phyloP scores from a whole-genome alignment of 2,329 filamentous ascomycete species.

The Sporothrix dimorphospora region DNA sequence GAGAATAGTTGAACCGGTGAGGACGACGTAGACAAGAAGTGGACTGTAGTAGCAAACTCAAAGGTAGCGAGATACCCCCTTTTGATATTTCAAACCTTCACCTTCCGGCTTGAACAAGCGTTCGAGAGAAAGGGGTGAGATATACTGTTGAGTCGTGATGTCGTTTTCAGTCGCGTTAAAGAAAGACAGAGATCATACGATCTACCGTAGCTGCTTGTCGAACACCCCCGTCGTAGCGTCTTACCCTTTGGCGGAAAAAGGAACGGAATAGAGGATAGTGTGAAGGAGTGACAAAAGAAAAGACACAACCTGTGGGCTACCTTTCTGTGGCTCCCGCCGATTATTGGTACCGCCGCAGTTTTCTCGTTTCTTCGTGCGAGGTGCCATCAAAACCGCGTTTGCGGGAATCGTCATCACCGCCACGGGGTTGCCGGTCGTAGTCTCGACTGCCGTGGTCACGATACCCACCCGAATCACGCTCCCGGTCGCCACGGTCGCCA shows the following conservation, averaged over 20 bases:
- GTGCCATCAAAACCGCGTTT: slow-evolving; percentile 77
- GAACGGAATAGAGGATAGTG: neutral
- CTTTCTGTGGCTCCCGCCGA: slow-evolving; percentile 33
- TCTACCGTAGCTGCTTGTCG: neutral
- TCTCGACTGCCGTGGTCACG: slow-evolving; percentile 43
- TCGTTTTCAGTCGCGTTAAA: neutral
- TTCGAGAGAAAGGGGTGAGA: neutral
- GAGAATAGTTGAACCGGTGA: too few species aligned
- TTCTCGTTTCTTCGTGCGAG: slow-evolving; percentile 76
- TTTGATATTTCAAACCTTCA: slow-evolving; percentile 8
- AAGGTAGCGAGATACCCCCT: neutral
- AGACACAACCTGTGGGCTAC: slow-evolving; percentile 21
- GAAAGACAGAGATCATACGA: neutral
- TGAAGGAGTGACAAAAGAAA: slow-evolving; percentile 15
- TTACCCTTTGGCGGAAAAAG: slow-evolving; percentile 19
- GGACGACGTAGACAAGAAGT: neutral
- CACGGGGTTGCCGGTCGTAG: slow-evolving; percentile 55
- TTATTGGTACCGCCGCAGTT: slow-evolving; percentile 65
- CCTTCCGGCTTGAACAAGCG: neutral
- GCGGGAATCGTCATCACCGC: slow-evolving; percentile 59
- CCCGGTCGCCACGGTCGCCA: slow-evolving; percentile 40
- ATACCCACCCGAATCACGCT: slow-evolving; percentile 38
- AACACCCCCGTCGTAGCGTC: neutral
- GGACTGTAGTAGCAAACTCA: slow-evolving; percentile 2
- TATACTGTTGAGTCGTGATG: neutral